A percentile compares a stretch with the other conserved stretches of the same genome.
Conservation (phyloP, 2,329 filamentous ascomycete species). For the Phialophora expanda region DNA sequence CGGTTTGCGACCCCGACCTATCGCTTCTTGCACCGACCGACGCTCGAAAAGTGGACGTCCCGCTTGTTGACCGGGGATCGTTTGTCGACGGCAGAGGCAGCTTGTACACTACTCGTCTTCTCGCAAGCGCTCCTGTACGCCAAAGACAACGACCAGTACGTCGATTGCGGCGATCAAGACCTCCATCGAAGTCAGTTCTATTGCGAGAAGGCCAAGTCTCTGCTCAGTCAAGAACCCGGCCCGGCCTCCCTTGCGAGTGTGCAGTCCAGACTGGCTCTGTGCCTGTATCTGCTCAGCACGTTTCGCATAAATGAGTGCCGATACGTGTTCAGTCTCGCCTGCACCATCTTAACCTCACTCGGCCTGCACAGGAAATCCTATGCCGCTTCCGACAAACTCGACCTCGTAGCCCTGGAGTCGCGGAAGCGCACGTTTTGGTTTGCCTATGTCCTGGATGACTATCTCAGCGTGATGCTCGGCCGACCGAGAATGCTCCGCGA, state of each 20-base stretch:
- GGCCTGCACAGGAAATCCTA: slow-evolving; percentile 47
- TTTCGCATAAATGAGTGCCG: slow-evolving; percentile 62
- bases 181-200: slow-evolving; percentile 29
- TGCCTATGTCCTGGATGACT: slow-evolving; percentile 67
- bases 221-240: slow-evolving; percentile 51
- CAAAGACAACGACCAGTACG: slow-evolving; percentile 24
- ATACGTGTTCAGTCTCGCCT: slow-evolving; percentile 59
- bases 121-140: slow-evolving; percentile 35
- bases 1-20: slow-evolving; percentile 62
- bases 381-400: slow-evolving; percentile 40
- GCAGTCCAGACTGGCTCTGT: slow-evolving; percentile 60
- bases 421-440: slow-evolving; percentile 67
- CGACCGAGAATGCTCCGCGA: slow-evolving; percentile 66
- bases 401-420: slow-evolving; percentile 55
- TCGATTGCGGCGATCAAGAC: slow-evolving; percentile 30
- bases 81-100: slow-evolving; percentile 40
- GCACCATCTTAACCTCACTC: slow-evolving; percentile 49
- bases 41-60: slow-evolving; percentile 53
- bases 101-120: slow-evolving; percentile 47
- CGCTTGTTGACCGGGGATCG: slow-evolving; percentile 43
- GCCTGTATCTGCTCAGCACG: slow-evolving; percentile 60
- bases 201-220: slow-evolving; percentile 35
- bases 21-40: slow-evolving; percentile 58
- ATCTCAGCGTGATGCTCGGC: slow-evolving; percentile 67
- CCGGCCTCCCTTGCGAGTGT: slow-evolving; percentile 57